phyloP scores from a whole-genome alignment of 208 protist genomes.

The Blastocrithidia nonstop region DNA sequence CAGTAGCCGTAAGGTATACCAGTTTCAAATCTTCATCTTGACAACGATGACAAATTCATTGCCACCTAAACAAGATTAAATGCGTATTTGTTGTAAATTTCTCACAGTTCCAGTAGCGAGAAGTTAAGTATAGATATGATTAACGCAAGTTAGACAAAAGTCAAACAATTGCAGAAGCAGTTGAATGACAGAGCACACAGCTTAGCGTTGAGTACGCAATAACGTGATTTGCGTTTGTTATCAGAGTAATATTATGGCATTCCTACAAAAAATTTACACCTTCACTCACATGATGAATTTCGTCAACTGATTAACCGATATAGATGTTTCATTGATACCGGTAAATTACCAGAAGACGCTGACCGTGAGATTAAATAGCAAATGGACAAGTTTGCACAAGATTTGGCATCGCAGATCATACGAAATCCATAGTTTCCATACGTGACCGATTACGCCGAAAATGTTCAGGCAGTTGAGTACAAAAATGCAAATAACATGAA shows the following conservation, averaged over 20 bases:
- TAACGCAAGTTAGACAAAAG: not conserved
- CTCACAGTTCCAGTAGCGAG: not conserved
- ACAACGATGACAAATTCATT: constrained; percentile 16
- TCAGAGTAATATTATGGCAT: constrained; percentile 26
- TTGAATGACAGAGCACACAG: constrained; percentile 46
- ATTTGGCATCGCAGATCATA: not conserved
- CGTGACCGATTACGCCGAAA: constrained; percentile 10
- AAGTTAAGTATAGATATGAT: constrained; percentile 14
- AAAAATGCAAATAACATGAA: no score
- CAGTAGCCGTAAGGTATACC: constrained; percentile 19
- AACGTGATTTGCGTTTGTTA: constrained; percentile 26
- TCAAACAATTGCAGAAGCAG: constrained; percentile 21
- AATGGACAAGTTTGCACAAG: not conserved
- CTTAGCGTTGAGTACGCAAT: constrained; percentile 38
- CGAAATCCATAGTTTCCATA: not conserved
- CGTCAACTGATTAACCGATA: constrained; percentile 13
- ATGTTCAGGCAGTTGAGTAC: constrained; percentile 52
- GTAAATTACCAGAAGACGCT: not conserved
- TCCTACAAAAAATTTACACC: constrained; percentile 31
- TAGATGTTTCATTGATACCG: not conserved
- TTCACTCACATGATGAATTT: constrained; percentile 45
- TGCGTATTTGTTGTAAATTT: not conserved
- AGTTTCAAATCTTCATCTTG: constrained; percentile 14
- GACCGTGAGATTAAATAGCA: not conserved
- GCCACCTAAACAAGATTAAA: constrained; percentile 18